Evolutionary conservation across 192 early-diverging fungal genomes (phyloP), one percentile per base, ranked within the genome.

Genomic region (Linnemannia hyalina): DNA sequence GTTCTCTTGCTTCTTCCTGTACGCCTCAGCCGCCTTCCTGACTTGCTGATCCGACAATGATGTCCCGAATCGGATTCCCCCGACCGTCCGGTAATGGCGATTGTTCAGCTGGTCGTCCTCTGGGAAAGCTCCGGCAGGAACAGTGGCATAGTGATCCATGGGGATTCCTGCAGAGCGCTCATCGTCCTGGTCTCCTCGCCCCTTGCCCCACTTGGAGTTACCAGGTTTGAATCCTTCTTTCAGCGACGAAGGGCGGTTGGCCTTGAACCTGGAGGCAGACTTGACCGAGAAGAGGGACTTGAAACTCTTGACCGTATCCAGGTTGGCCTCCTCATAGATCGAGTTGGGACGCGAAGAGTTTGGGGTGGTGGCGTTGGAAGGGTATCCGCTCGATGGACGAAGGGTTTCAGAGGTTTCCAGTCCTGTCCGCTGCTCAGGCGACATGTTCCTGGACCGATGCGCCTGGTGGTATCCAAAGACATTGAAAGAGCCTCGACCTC

Each of bases 291-390:
- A 81, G 32, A 81, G 38, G 2, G 84, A 86, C 72, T 74, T 86
- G 76, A 81, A 78, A 52, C 84, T 86, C 73, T 81, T 81, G 41
- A 81, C 71, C 2, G 84, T 81, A 15, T 86, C 84, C 40, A 78
- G 40, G 20, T 81, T 86, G 26, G 70, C 49, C 20, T 77, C 84
- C 29, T 81, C 84, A 26, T 86, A 49, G 52, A 86, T 81, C 10
- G 84, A 86, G 42, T 42, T 81, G 1, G 84, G 75, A 35, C 80
- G 55, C 26, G 84, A 74, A 1, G 84, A 86, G n/a, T 68, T 46
- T 0, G 84, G 84, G 4, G 78, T 81, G 11, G 70, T 60, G 10
- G 35, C 26, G 13, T 29, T 72, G 2, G 73, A 70, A 29, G 77
- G 26, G 40, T 26, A 26, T 11, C 44, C 55, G 29, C 68, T 36